Evolutionary conservation across 129 eudicot species (phyloP).

Genomic region (Apium graveolens): DNA sequence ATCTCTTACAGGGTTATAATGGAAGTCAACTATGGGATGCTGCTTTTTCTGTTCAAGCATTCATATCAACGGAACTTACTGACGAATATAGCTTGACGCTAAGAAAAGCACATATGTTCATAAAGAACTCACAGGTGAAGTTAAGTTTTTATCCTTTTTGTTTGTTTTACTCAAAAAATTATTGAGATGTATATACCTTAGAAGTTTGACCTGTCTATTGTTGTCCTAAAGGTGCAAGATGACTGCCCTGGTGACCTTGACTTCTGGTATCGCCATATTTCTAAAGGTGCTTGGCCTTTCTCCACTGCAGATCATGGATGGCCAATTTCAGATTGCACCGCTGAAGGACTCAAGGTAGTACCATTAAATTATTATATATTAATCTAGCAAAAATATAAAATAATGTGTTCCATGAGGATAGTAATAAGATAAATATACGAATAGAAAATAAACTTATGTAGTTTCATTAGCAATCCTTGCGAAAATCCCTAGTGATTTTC

Average conservation of each 20-base stretch:
- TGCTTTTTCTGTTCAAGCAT: slow-evolving; percentile 76
- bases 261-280: slow-evolving; percentile 86
- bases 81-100: slow-evolving; percentile 72
- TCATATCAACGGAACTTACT: slow-evolving; percentile 54
- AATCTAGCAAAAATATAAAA: background rate
- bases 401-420: background rate
- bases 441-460: background rate
- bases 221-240: slow-evolving; percentile 53
- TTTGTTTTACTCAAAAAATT: background rate
- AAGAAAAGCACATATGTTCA: slow-evolving; percentile 57
- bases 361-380: background rate
- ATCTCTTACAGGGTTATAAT: slow-evolving; percentile 72
- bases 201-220: background rate
- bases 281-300: slow-evolving; percentile 99
- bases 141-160: background rate
- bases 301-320: slow-evolving; percentile 97
- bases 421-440: background rate
- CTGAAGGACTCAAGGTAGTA: slow-evolving; percentile 84
- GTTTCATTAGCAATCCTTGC: background rate
- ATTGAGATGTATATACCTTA: background rate
- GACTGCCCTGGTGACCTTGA: slow-evolving; percentile 74
- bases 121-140: slow-evolving; percentile 75
- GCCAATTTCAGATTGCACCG: slow-evolving; percentile 98
- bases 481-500: background rate
- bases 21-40: slow-evolving; percentile 97